Percentiles rank a stretch among this genome's conserved stretches.
phyloP scores from a whole-genome alignment of 805 yeast species.

The Hemisphaericaspora nanyangensis region DNA sequence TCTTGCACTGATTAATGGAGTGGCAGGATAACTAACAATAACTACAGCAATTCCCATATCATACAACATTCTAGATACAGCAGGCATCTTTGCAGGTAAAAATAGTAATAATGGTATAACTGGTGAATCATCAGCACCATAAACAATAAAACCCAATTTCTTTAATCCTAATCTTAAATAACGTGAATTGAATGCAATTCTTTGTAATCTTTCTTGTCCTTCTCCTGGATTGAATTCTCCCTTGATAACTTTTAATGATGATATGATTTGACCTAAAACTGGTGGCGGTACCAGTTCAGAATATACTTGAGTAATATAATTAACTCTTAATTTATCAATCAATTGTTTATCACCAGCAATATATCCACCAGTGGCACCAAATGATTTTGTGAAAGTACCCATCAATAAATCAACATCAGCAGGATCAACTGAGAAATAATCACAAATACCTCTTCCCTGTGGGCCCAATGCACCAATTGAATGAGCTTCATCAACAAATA shows the following conservation, averaged over 20 bases:
- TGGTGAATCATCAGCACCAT: slow-evolving; percentile 95
- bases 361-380: slow-evolving; percentile 99
- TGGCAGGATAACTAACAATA: slow-evolving; percentile 96
- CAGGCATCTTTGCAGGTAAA: slow-evolving; percentile 93
- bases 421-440: slow-evolving; percentile 81
- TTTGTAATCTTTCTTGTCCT: slow-evolving; percentile 83
- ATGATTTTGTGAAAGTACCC: slow-evolving; percentile 98
- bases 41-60: slow-evolving; percentile 86
- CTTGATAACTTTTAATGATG: slow-evolving; percentile 72
- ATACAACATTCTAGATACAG: slow-evolving; percentile 78
- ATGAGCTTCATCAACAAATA: slow-evolving; percentile 97
- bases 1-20: slow-evolving; percentile 85
- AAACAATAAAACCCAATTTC: slow-evolving; percentile 88
- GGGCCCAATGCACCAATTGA: slow-evolving; percentile 99
- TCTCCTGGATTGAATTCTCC: slow-evolving; percentile 90
- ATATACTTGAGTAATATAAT: slow-evolving; percentile 67
- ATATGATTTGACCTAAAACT: slow-evolving; percentile 79
- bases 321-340: slow-evolving; percentile 71
- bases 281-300: slow-evolving; percentile 91
- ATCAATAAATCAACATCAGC: slow-evolving; percentile 76
- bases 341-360: slow-evolving; percentile 70
- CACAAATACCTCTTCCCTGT: slow-evolving; percentile 90
- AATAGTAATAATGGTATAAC: slow-evolving; percentile 86
- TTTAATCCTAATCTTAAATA: slow-evolving; percentile 87
- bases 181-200: slow-evolving; percentile 94